These are phyloP conservation scores for Citrus mangshanensis DNA, from an alignment of 345 rosid species.

Conservation along the genomic window DNA sequence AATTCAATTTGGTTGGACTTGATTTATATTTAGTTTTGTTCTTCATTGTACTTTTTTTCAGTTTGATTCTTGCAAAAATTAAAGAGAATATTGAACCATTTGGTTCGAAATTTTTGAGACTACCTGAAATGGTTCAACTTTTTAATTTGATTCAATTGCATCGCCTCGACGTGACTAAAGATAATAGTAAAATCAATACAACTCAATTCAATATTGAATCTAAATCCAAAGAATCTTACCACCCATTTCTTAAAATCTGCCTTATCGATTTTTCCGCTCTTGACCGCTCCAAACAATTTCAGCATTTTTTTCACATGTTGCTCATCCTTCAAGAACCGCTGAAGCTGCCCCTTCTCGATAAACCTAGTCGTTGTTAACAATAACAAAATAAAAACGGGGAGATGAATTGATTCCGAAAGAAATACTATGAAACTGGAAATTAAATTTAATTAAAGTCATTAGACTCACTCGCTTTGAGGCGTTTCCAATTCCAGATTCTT, in stretches of 20 bases:
- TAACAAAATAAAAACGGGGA: not conserved
- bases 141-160: no score
- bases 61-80: no score
- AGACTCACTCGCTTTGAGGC: conserved; percentile 39
- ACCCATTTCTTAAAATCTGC: conserved; percentile 58
- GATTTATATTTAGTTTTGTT: no score
- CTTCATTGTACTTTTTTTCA: no score
- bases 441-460: not conserved
- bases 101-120: no score
- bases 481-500: conserved; percentile 57
- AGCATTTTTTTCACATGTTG: conserved; percentile 37
- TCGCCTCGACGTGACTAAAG: no score
- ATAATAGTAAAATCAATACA: not conserved
- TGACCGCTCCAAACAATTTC: conserved; percentile 49
- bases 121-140: no score
- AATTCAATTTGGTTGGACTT: no score
- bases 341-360: conserved; percentile 65
- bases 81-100: no score
- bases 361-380: conserved; percentile 32
- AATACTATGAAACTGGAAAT: not conserved
- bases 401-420: not conserved
- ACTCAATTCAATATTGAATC: not conserved
- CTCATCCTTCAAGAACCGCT: not conserved
- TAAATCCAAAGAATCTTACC: conserved; percentile 29
- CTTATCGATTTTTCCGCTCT: conserved; percentile 52